Base-by-base conservation (phyloP, 257 asterid species). In the Cinchona pubescens region DNA sequence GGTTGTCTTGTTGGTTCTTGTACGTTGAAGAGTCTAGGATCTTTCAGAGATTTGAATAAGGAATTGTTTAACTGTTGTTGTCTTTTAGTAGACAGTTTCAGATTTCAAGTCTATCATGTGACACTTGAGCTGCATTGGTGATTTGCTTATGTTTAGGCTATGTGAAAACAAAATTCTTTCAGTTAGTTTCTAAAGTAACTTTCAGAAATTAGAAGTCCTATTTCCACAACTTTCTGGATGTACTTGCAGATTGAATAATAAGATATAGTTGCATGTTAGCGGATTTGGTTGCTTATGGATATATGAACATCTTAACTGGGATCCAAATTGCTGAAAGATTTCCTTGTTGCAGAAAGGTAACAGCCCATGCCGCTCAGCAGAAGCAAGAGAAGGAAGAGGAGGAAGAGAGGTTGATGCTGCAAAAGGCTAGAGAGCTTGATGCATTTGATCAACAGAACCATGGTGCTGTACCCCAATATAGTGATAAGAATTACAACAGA, bases 381-480 rank as follows among this genome's bases (percentile, higher is more conserved):
- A 89, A 85, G 85, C 96, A 89, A 73, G 94, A 89, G 45, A 81
- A 87, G 60, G 94, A 89, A 80, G 98, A 91, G 14, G 93, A 83
- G 67, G 94, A 89, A 74, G 98, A 93, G 80, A 88, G 70, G 69
- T 60, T 86, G 75, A 72, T 71, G 88, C 79, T 85, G 72, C 87
- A 91, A 84, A 93, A 88, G 71, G 92, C 97, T 29, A 80, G 86
- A 85, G 94, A 91, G 73, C 92, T 93, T 21, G 94, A 93, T 25
- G 94, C 94, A 30, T 93, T 93, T 79, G 97, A 93, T 76, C 98
- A 91, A 82, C 96, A 89, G 85, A 93, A 91, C 85, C 98, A 93
- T 68, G 97, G 98, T 23, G 97, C 97, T 59, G 86, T 93, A 3
- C 98, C 98, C 32, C 96, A 93, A 74, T 89, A 88, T 85, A 93